Evolutionary conservation across 208 protist genomes (phyloP).

Genomic region (Trypanosoma theileri): DNA sequence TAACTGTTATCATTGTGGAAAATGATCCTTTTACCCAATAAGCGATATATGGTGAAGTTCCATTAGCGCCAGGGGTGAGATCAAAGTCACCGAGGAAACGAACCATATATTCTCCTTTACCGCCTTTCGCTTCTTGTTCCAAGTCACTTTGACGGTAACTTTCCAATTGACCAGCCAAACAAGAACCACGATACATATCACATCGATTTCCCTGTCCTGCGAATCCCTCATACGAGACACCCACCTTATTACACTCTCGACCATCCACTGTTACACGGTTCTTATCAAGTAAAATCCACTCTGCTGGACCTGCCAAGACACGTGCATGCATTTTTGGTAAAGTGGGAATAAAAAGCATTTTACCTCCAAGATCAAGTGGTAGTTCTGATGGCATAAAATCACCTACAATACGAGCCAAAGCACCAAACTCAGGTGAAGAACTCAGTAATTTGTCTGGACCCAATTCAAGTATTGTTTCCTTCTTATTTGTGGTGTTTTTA

Average conservation of each 20-base stretch:
- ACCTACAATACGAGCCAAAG: slow-evolving; percentile 64
- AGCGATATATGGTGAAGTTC: slow-evolving; percentile 45
- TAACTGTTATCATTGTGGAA: slow-evolving; percentile 66
- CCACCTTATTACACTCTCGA: slow-evolving; percentile 86
- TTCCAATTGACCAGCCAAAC: slow-evolving; percentile 80
- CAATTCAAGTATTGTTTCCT: slow-evolving; percentile 40
- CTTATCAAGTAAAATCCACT: slow-evolving; percentile 80
- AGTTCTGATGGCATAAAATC: slow-evolving; percentile 56
- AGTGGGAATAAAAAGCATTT: slow-evolving; percentile 78
- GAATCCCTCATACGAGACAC: slow-evolving; percentile 90
- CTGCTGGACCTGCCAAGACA: slow-evolving; percentile 44
- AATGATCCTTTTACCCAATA: slow-evolving; percentile 46
- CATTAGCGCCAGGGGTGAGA: neutral
- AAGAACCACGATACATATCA: slow-evolving; percentile 54
- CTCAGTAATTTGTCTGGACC: slow-evolving; percentile 43
- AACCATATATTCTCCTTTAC: slow-evolving; percentile 59
- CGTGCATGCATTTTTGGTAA: slow-evolving; percentile 36
- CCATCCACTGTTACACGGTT: slow-evolving; percentile 71
- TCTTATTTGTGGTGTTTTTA: slow-evolving; percentile 3
- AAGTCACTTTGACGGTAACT: slow-evolving; percentile 66
- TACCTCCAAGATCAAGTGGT: slow-evolving; percentile 51
- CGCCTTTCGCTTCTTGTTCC: slow-evolving; percentile 37
- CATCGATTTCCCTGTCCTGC: slow-evolving; percentile 70
- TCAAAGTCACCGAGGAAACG: slow-evolving; percentile 41
- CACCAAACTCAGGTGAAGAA: slow-evolving; percentile 38